phyloP scores from a whole-genome alignment of 2,329 filamentous ascomycete genomes.

The Emmonsia crescens region DNA sequence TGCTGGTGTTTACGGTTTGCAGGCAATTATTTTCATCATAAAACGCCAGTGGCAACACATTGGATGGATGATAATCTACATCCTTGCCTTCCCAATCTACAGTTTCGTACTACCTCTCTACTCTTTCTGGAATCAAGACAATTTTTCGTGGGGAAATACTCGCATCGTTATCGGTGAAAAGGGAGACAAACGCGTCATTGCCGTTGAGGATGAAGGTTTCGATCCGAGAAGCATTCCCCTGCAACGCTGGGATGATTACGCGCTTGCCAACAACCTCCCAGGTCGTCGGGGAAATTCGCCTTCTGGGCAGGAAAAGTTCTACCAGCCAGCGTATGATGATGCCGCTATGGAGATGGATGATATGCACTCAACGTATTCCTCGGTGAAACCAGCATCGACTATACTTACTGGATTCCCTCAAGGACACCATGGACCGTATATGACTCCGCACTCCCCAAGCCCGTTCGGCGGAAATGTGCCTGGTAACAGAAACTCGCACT shows the following conservation, averaged over 20 bases:
- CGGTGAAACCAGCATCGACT: slow-evolving; percentile 73
- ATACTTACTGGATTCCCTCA: slow-evolving; percentile 75
- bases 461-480: slow-evolving; percentile 49
- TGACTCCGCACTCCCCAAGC: slow-evolving; percentile 72
- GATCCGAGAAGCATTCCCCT: slow-evolving; percentile 88
- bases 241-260: slow-evolving; percentile 96
- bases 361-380: slow-evolving; percentile 93
- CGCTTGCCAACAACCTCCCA: slow-evolving; percentile 71
- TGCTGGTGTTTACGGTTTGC: slow-evolving; percentile 85
- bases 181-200: slow-evolving; percentile 80
- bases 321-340: slow-evolving; percentile 55
- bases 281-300: slow-evolving; percentile 66
- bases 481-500: slow-evolving; percentile 55
- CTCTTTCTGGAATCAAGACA: slow-evolving; percentile 99
- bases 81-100: slow-evolving; percentile 90
- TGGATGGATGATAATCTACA: slow-evolving; percentile 99
- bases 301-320: slow-evolving; percentile 52
- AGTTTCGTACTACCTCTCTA: slow-evolving; percentile 85
- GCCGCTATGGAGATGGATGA: slow-evolving; percentile 89
- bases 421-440: slow-evolving; percentile 50
- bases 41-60: slow-evolving; percentile 98
- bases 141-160: slow-evolving; percentile 98
- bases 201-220: slow-evolving; percentile 71
- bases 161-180: slow-evolving; percentile 94
- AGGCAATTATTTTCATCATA: slow-evolving; percentile 90